These are phyloP conservation scores for Citrullus amarus DNA, from an alignment of 306 rosid species.

Conservation along the genomic window DNA sequence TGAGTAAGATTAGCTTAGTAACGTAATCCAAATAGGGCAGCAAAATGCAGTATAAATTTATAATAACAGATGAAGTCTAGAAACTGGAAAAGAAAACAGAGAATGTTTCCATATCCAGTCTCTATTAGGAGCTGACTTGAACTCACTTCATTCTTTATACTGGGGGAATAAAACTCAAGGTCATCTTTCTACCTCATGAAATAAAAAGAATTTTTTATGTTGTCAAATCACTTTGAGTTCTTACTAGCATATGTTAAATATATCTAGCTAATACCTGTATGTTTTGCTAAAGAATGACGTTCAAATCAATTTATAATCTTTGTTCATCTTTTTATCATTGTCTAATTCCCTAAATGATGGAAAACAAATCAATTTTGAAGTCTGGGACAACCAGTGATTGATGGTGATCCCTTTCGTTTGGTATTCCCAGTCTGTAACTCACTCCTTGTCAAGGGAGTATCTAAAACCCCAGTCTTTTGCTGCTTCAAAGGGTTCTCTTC, in stretches of 20 bases:
- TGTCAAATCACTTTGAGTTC: not conserved
- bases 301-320: not conserved
- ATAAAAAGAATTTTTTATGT: not conserved
- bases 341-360: not conserved
- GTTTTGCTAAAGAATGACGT: not conserved
- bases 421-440: not conserved
- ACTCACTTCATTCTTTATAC: not conserved
- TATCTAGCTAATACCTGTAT: not conserved
- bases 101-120: not conserved
- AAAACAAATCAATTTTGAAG: not conserved
- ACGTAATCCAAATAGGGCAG: constrained; percentile 12
- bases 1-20: constrained; percentile 63
- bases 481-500: not conserved
- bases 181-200: not conserved
- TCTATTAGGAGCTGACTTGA: not conserved
- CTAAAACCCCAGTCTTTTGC: not conserved
- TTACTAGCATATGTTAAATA: not conserved
- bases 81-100: not conserved
- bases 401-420: not conserved
- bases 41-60: not conserved
- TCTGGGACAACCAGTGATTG: not conserved
- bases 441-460: not conserved
- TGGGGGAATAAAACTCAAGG: not conserved
- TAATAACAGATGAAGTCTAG: not conserved
- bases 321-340: not conserved